Base-by-base conservation (phyloP, 176 grass and related monocot species). In the Tuctoria greenei region DNA sequence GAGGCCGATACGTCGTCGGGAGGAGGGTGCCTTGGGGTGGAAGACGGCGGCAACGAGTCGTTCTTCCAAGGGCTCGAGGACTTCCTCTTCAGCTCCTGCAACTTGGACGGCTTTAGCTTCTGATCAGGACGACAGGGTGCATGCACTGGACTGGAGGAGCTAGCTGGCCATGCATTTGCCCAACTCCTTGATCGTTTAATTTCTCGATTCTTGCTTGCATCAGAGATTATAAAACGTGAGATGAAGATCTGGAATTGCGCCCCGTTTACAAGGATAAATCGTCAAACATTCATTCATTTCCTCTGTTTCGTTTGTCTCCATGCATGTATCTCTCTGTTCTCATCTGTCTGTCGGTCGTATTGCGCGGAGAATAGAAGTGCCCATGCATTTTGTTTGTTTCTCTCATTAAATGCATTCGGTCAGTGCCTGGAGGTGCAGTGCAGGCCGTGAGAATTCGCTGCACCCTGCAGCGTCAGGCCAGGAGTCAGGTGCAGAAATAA, bases 11-110 rank as follows among this genome's bases (percentile, higher is more conserved):
- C 12, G 39, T 58, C 25, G 57, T 39, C 66, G 60, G 59, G 21
- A 40, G 86, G 70, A 26, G 79, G 68, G 7, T 11, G 31, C 31
- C 44, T 83, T 24, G 74, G 55, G 59, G 14, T 43, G 35, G 74
- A 54, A 4, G 75, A 83, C 44, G 56, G 18, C 34, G 18, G 14
- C 41, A 54, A 69, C 61, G 75, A 57, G 21, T 25, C 6, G 18
- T 79, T 83, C 62, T 79, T 79, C 64, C 75, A 69, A 28, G 46
- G 56, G 10, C 21, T 88, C 15, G 70, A 87, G 23, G 67, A 71
- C 63, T 50, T 66, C 66, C 67, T 82, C 10, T 73, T 72, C 79
- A 17, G 44, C 63, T 10, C 62, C 61, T 79, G 16, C 71, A 25
- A 74, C 43, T 61, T 31, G 55, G 73, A 60, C 26, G 39, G 25